Evolutionary conservation across 2,329 filamentous ascomycete species (phyloP), one percentile per base, ranked within the genome.

Genomic region (Didymosphaeria variabile): DNA sequence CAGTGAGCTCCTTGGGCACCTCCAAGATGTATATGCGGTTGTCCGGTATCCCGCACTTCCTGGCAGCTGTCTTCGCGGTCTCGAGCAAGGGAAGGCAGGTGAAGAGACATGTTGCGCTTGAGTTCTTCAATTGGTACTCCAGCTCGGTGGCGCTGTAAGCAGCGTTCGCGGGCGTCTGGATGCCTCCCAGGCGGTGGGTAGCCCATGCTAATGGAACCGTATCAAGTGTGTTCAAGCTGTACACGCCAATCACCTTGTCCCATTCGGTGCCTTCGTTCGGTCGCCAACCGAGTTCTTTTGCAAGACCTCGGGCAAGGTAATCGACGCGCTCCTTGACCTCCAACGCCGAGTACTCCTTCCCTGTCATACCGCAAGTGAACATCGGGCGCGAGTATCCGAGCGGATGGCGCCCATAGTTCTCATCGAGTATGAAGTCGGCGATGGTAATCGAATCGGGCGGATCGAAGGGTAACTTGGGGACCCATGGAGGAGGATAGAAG

Each of bases 161-260:
- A 13, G 91, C 91, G 74, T 91, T 94, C 58, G 90, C 91, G 1
- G 91, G 90, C 0, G 89, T 90, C 59, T 89, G 85, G 59, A 94
- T 85, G 62, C 91, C 92, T n/a, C 88, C 88, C 15, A 94, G 79
- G 59, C 90, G 85, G 75, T 94, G 92, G 17, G 91, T 84, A 3
- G 91, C 90, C 84, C 91, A 92, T 42, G 86, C 87, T 32, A 93
- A 79, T 5, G 91, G 87, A 62, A 93, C 80, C 56, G 90, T 92
- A 77, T 95, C 91, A 64, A 95, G 88, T 32, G 91, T 92, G 74
- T 96, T 96, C 61, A 93, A 79, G n/a, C 90, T 89, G 79, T 92
- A 96, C 31, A 94, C 81, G 5, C 84, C 90, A 51, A 92, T 82
- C 26, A 94, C 90, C 76, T 93, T 93, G 71, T 95, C 91, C 90